Evolutionary conservation across 345 rosid species (phyloP).

Genomic region (Melastoma malabathricum): DNA sequence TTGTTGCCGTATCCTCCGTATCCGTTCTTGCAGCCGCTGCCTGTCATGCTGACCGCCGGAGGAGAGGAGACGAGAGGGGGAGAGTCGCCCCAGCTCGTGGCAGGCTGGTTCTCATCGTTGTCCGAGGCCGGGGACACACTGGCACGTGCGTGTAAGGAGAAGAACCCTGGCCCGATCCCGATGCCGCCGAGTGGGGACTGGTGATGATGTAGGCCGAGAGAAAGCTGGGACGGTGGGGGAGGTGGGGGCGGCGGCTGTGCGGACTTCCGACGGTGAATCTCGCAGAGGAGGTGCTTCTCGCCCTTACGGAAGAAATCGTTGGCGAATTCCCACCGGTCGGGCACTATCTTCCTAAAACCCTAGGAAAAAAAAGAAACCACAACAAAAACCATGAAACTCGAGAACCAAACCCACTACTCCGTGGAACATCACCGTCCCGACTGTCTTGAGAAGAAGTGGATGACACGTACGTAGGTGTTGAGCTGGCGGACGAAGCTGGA

Average conservation of each 20-base stretch:
- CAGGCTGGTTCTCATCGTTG: constrained; percentile 8
- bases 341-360: constrained; percentile 98
- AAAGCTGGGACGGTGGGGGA: neutral
- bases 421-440: too few relatives aligned
- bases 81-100: constrained; percentile 3
- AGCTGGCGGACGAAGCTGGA: constrained; percentile 98
- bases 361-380: constrained; percentile 24
- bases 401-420: neutral
- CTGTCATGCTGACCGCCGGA: constrained; percentile 13
- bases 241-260: constrained; percentile 15
- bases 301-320: constrained; percentile 92
- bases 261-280: constrained; percentile 90
- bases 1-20: constrained; percentile 20
- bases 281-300: constrained; percentile 85
- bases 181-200: constrained; percentile 12
- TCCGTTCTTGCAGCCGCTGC: constrained; percentile 8
- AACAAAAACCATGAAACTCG: constrained; percentile 1
- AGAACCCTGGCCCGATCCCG: constrained; percentile 2
- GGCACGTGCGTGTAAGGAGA: constrained; percentile 12
- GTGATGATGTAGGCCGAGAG: constrained; percentile 11
- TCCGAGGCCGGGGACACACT: constrained; percentile 11
- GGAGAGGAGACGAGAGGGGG: constrained; percentile 29
- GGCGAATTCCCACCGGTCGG: constrained; percentile 97
- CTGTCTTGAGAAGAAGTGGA: too few relatives aligned
- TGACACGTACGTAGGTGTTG: constrained; percentile 85